A percentile compares a stretch with the other conserved stretches of the same genome.
Evolutionary conservation across 1,284 basidiomycete genomes (phyloP).

Genomic region (Ustilago loliicola): DNA sequence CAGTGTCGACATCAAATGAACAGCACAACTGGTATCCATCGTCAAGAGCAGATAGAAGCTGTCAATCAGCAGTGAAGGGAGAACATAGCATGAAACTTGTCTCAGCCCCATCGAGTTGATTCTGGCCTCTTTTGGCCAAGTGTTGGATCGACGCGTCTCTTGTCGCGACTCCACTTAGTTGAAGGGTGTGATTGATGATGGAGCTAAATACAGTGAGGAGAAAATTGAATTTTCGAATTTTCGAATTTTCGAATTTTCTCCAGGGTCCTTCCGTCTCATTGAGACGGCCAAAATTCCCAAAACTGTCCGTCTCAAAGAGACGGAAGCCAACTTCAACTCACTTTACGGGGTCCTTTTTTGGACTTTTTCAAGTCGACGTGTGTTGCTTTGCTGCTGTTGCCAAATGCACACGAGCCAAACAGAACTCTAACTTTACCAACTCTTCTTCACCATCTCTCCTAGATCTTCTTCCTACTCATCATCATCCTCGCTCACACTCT

Average conservation of each 20-base stretch:
- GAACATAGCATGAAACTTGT: not conserved
- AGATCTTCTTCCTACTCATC: not conserved
- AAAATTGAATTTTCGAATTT: no score
- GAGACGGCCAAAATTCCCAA: no score
- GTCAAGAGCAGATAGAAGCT: no score
- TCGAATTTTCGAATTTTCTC: no score
- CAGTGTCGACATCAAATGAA: not conserved
- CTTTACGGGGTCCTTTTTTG: slow-evolving; percentile 20
- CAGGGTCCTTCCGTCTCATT: no score
- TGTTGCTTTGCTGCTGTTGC: slow-evolving; percentile 3
- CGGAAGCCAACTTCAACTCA: no score
- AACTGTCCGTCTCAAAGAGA: no score
- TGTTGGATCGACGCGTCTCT: slow-evolving; percentile 5
- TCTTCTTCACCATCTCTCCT: not conserved
- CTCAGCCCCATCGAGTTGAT: not conserved
- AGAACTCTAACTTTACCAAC: not conserved
- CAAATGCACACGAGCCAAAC: slow-evolving; percentile 2
- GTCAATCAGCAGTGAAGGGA: no score
- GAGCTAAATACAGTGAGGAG: no score
- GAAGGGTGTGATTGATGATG: no score
- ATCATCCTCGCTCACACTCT: not conserved
- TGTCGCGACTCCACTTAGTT: slow-evolving; percentile 21
- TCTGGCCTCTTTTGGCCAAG: not conserved
- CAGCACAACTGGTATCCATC: no score
- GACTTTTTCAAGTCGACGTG: not conserved